Evolutionary conservation across 306 rosid genomes (phyloP).

Genomic region (Bauhinia variegata): DNA sequence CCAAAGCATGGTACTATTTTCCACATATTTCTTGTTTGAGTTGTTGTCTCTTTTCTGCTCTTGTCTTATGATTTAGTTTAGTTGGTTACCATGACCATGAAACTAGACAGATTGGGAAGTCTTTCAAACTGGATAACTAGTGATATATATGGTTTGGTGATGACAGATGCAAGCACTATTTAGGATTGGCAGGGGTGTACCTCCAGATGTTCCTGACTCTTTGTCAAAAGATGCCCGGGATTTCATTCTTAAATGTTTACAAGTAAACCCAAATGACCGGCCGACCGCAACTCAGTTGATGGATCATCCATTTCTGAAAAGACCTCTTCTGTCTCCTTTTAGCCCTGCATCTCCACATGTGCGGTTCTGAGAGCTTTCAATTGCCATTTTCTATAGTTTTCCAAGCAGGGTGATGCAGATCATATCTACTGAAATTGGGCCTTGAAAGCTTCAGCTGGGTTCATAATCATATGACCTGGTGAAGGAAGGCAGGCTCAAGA

Average conservation of each 20-base stretch:
- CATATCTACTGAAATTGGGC: conserved; percentile 21
- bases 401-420: neutral
- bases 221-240: conserved; percentile 47
- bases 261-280: conserved; percentile 49
- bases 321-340: conserved; percentile 43
- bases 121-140: neutral
- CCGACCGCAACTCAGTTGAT: conserved; percentile 51
- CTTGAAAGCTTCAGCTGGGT: conserved; percentile 18
- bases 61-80: conserved; percentile 14
- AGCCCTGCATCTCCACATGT: conserved; percentile 44
- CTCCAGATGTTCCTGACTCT: conserved; percentile 52
- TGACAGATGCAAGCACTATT: conserved; percentile 48
- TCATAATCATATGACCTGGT: conserved; percentile 19
- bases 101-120: neutral
- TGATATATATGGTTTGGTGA: neutral
- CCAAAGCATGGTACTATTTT: conserved; percentile 3
- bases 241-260: conserved; percentile 53
- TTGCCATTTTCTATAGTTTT: conserved; percentile 21
- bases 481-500: neutral
- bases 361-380: conserved; percentile 24
- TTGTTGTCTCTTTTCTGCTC: neutral
- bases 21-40: conserved; percentile 13
- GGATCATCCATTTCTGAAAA: conserved; percentile 56
- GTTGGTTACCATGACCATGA: conserved; percentile 11
- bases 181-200: conserved; percentile 44